Conservation (phyloP, 192 early-diverging fungal species). For the Paraglomus occultum region DNA sequence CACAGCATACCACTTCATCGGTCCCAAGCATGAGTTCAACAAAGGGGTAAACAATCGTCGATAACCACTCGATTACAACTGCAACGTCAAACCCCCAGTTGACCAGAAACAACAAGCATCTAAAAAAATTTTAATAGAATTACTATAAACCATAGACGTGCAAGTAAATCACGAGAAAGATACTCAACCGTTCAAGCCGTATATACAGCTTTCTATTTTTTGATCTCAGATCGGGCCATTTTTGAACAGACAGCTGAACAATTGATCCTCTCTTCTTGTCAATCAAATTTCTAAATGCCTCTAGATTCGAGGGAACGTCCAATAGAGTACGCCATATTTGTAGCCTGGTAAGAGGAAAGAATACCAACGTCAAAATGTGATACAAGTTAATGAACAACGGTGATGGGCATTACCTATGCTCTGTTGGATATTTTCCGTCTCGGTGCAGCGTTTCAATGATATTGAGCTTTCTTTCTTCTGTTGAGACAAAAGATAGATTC, state of each 20-base stretch:
- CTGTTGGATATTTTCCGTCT: conserved; percentile 1
- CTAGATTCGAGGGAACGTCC: background rate
- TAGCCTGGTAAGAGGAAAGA: background rate
- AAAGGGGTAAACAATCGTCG: conserved; percentile 1
- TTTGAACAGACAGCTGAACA: background rate
- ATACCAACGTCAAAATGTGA: background rate
- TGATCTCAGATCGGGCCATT: background rate
- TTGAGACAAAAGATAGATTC: conserved; percentile 4
- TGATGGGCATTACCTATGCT: background rate
- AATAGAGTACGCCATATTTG: conserved; percentile 15
- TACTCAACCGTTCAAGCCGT: background rate
- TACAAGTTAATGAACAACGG: too few relatives aligned
- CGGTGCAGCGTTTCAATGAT: conserved; percentile 6
- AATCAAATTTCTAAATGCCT: conserved; percentile 11
- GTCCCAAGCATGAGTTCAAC: background rate
- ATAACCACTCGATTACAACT: background rate
- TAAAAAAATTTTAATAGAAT: background rate
- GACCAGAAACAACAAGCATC: conserved; percentile 3
- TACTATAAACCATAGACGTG: background rate
- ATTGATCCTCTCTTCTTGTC: background rate
- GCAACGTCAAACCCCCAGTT: background rate
- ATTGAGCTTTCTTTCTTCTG: conserved; percentile 9
- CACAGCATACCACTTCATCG: background rate
- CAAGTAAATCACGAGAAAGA: background rate
- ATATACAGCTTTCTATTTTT: background rate